Percentiles rank a stretch among this genome's conserved stretches.
These are phyloP conservation scores for Lunularia cruciata DNA, from an alignment of 225 moss, liverwort and hornwort genomes.

Conservation along the genomic window DNA sequence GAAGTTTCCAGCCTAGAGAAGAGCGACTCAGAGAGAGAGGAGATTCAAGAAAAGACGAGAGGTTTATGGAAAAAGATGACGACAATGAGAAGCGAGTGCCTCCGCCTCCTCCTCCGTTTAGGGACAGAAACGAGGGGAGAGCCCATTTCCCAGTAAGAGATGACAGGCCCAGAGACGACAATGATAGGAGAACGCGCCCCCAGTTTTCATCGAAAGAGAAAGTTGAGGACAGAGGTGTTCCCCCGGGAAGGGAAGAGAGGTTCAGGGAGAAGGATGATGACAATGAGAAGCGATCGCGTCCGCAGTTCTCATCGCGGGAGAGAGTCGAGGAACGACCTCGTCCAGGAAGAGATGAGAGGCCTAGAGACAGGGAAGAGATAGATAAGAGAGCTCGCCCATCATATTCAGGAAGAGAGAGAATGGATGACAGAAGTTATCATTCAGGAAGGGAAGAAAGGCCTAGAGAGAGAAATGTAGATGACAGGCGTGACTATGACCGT, in stretches of 20 bases:
- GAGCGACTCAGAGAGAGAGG: conserved; percentile 2
- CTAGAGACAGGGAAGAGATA: not conserved
- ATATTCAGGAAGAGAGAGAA: not conserved
- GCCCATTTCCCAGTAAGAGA: not conserved
- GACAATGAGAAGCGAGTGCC: not conserved
- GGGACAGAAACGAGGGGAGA: not conserved
- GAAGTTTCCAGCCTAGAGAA: not conserved
- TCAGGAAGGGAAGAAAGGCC: not conserved
- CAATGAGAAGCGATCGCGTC: not conserved
- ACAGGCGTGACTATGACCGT: conserved; percentile 4
- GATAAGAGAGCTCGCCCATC: not conserved
- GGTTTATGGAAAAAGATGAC: not conserved
- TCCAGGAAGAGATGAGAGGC: conserved; percentile 4
- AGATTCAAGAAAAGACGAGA: not conserved
- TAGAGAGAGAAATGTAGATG: not conserved
- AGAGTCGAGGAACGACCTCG: not conserved
- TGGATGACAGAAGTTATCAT: not conserved
- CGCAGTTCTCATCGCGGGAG: not conserved
- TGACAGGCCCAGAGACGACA: not conserved
- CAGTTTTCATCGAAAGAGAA: not conserved
- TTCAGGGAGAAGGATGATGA: not conserved
- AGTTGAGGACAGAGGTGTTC: conserved; percentile 2
- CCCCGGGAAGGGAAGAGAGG: not conserved
- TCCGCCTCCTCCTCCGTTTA: not conserved
- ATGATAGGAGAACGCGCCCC: not conserved